Conservation (phyloP, 2,329 filamentous ascomycete species). For the Verticillium alfalfae region DNA sequence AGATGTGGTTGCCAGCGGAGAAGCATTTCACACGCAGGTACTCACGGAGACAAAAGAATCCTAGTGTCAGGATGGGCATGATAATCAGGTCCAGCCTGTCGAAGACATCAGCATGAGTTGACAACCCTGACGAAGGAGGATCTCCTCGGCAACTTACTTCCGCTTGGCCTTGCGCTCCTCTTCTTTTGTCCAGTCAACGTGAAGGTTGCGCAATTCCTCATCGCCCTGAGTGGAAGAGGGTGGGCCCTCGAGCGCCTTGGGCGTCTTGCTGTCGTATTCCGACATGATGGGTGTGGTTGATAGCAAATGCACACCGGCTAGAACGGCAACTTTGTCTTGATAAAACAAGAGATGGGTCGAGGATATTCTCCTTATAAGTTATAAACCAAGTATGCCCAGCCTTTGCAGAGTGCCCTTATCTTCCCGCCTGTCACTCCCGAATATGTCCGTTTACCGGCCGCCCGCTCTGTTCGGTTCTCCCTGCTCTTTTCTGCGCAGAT, state of each 20-base stretch:
- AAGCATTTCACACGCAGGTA: neutral
- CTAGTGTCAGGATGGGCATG: slow-evolving; percentile 34
- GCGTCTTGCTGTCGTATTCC: neutral
- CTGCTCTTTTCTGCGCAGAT: neutral
- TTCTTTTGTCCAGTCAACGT: slow-evolving; percentile 25
- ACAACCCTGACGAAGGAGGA: neutral
- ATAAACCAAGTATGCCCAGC: neutral
- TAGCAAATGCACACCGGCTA: neutral
- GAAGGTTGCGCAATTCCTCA: slow-evolving; percentile 20
- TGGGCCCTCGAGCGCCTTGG: neutral
- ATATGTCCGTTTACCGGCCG: neutral
- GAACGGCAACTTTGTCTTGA: neutral
- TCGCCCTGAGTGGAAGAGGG: slow-evolving; percentile 14
- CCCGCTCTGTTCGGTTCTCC: neutral
- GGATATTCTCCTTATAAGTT: neutral
- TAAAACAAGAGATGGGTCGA: neutral
- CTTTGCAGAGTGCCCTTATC: neutral
- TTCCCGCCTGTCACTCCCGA: neutral
- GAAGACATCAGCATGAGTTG: neutral
- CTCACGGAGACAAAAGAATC: slow-evolving; percentile 36
- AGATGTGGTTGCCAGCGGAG: neutral
- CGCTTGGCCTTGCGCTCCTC: slow-evolving; percentile 30
- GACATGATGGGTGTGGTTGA: neutral
- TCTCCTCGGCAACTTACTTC: slow-evolving; percentile 21
- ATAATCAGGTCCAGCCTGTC: slow-evolving; percentile 31